phyloP scores from a whole-genome alignment of 2,329 filamentous ascomycete species.

The Alternaria brassicicola region DNA sequence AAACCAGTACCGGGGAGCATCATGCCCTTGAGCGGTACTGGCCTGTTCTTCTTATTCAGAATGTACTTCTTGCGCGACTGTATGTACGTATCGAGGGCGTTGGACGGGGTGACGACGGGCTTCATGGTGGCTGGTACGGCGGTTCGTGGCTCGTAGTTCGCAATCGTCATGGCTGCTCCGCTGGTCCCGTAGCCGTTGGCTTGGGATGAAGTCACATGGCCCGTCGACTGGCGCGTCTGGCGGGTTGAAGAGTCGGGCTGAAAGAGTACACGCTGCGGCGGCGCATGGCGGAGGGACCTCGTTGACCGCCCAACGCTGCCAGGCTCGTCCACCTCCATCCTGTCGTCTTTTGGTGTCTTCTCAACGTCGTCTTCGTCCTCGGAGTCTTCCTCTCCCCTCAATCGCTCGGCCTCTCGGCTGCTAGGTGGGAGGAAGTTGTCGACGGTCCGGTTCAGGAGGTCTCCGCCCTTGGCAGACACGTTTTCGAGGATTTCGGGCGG shows the following conservation, averaged over 20 bases:
- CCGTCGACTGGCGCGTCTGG: constrained; percentile 62
- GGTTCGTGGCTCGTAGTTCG: constrained; percentile 72
- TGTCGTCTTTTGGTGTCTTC: constrained; percentile 59
- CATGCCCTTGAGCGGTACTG: constrained; percentile 55
- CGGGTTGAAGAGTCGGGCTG: constrained; percentile 77
- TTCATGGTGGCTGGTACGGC: constrained; percentile 70
- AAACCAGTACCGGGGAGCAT: constrained; percentile 69
- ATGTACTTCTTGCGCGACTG: constrained; percentile 61
- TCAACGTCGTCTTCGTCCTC: constrained; percentile 50
- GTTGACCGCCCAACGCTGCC: constrained; percentile 51
- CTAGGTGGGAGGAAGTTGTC: constrained; percentile 71
- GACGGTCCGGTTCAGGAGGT: constrained; percentile 76
- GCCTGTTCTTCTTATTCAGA: constrained; percentile 51
- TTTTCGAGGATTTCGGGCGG: constrained; percentile 88
- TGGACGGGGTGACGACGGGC: constrained; percentile 75
- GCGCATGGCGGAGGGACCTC: constrained; percentile 73
- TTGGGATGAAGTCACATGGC: constrained; percentile 51
- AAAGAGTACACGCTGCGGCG: constrained; percentile 81
- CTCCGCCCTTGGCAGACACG: constrained; percentile 77
- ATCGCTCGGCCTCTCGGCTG: constrained; percentile 54
- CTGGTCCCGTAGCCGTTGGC: constrained; percentile 49
- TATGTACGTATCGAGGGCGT: constrained; percentile 71
- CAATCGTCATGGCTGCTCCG: constrained; percentile 62
- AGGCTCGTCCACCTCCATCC: constrained; percentile 58
- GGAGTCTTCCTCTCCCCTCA: constrained; percentile 61